These are phyloP conservation scores for Phialophora verrucosa DNA, from an alignment of 2,329 filamentous ascomycete species.

Conservation along the genomic window DNA sequence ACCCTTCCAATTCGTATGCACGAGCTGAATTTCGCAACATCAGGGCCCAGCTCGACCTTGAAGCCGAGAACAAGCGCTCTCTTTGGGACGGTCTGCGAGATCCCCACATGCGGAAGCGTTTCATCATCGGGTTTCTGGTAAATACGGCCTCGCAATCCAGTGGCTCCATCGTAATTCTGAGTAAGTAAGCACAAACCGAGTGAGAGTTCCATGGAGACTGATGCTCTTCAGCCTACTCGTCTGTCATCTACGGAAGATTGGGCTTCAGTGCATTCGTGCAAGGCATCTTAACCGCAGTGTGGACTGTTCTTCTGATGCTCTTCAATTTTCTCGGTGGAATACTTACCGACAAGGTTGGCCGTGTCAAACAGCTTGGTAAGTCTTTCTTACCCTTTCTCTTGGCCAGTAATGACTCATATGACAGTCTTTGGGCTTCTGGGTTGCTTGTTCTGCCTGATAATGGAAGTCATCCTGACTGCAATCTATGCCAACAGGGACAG, in stretches of 20 bases:
- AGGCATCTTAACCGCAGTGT: conserved; percentile 4
- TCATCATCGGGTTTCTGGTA: conserved; percentile 11
- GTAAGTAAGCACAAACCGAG: neutral
- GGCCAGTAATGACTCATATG: too few species aligned
- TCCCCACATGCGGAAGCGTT: conserved; percentile 8
- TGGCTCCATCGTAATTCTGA: conserved; percentile 10
- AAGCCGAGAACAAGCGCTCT: conserved; percentile 1
- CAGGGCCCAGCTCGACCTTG: conserved; percentile 16
- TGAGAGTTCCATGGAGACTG: neutral
- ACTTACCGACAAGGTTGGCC: conserved; percentile 4
- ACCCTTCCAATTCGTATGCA: conserved; percentile 6
- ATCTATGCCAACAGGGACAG: too few species aligned
- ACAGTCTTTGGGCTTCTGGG: too few species aligned
- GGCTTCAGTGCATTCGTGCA: conserved; percentile 8
- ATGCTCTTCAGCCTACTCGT: conserved; percentile 1
- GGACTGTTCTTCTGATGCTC: conserved; percentile 3
- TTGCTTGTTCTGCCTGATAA: too few species aligned
- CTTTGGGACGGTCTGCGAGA: neutral
- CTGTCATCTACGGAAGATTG: conserved; percentile 6
- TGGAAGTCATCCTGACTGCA: too few species aligned
- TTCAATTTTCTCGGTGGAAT: conserved; percentile 11
- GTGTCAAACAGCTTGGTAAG: conserved; percentile 7
- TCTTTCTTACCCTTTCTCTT: neutral
- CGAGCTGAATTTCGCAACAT: conserved; percentile 13
- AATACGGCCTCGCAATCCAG: conserved; percentile 6